Conservation (phyloP, 2,329 filamentous ascomycete genomes). For the Claviceps spartinae region DNA sequence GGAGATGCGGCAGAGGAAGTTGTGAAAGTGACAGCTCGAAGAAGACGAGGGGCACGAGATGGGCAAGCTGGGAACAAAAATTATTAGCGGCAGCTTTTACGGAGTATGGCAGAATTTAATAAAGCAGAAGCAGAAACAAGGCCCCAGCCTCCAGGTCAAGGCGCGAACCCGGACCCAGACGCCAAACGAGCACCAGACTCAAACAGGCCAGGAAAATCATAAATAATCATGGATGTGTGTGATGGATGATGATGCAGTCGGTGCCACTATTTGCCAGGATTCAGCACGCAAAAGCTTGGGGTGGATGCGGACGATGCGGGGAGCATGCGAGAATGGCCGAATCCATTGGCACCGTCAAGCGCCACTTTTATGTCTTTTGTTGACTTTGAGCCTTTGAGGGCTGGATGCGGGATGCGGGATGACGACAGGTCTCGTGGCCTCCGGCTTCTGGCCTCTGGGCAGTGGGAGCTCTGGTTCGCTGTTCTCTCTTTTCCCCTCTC, state of each 20-base stretch:
- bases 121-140: slow-evolving; percentile 21
- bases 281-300: slow-evolving; percentile 2
- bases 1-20: slow-evolving; percentile 10
- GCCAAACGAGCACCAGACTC: background rate
- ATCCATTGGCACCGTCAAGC: slow-evolving; percentile 4
- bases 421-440: too few species aligned
- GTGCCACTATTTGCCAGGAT: slow-evolving; percentile 6
- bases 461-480: too few species aligned
- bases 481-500: too few species aligned
- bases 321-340: slow-evolving; percentile 5
- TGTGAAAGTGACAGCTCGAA: slow-evolving; percentile 24
- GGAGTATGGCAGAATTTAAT: background rate
- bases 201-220: background rate
- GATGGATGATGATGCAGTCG: slow-evolving; percentile 6
- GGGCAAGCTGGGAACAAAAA: slow-evolving; percentile 27
- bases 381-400: background rate
- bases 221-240: background rate
- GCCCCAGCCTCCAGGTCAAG: background rate
- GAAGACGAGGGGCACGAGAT: slow-evolving; percentile 34
- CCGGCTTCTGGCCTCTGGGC: too few species aligned
- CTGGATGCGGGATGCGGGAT: background rate
- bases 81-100: background rate
- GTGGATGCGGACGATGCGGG: slow-evolving; percentile 6
- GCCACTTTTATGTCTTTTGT: slow-evolving; percentile 3
- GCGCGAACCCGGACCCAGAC: background rate